These are phyloP conservation scores for Sarocladium oryzae DNA, from an alignment of 2,329 filamentous ascomycete genomes.

Conservation along the genomic window DNA sequence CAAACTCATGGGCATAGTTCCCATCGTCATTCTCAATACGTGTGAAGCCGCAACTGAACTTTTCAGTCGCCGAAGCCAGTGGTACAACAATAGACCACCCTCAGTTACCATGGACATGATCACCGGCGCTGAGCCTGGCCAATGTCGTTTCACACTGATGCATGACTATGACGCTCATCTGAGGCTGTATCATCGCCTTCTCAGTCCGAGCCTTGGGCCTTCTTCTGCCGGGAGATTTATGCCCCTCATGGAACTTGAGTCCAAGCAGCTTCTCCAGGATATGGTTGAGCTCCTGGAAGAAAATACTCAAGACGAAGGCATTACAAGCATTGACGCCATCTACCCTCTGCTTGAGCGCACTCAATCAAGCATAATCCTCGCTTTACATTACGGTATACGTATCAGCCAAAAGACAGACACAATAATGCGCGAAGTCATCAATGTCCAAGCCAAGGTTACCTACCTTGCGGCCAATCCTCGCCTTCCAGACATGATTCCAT, in stretches of 20 bases:
- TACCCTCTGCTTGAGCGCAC: constrained; percentile 22
- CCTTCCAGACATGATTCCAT: neutral
- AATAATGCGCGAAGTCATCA: constrained; percentile 14
- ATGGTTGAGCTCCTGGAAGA: constrained; percentile 24
- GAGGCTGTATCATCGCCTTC: constrained; percentile 30
- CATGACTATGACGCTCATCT: constrained; percentile 19
- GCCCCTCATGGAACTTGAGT: constrained; percentile 17
- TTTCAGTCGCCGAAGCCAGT: constrained; percentile 15
- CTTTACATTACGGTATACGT: constrained; percentile 25
- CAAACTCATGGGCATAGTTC: constrained; percentile 17
- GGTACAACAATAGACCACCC: constrained; percentile 16
- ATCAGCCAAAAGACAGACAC: constrained; percentile 16
- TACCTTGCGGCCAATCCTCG: constrained; percentile 13
- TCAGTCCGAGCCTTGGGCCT: constrained; percentile 23
- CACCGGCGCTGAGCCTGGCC: constrained; percentile 15
- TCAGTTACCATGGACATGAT: constrained; percentile 20
- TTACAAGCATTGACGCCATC: constrained; percentile 13
- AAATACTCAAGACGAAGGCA: neutral
- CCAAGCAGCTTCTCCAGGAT: constrained; percentile 31
- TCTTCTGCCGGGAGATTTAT: constrained; percentile 26
- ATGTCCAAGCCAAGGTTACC: constrained; percentile 19
- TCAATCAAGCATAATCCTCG: constrained; percentile 26
- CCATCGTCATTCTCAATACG: constrained; percentile 16
- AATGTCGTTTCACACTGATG: constrained; percentile 16
- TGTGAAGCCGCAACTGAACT: constrained; percentile 16